Evolutionary conservation across 164 flowering plant species (phyloP).

Genomic region (Liriodendron chinense): DNA sequence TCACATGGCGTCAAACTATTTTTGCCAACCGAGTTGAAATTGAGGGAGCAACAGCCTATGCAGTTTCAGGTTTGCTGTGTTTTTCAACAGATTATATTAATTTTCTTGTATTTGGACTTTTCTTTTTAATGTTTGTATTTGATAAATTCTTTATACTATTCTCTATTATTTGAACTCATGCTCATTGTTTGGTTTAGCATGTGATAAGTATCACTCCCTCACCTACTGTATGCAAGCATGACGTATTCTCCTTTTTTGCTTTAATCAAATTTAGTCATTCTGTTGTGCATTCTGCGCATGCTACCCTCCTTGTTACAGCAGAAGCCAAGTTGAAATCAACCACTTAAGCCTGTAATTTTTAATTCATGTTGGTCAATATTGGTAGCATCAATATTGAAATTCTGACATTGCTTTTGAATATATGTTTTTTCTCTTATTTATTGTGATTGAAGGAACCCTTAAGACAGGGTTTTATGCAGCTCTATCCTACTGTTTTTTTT

Average conservation of each 20-base stretch:
- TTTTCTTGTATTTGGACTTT: conserved; percentile 1
- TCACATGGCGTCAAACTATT: conserved; percentile 65
- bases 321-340: too few species aligned
- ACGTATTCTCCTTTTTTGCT: not conserved
- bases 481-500: not conserved
- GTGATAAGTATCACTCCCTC: not conserved
- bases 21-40: conserved; percentile 53
- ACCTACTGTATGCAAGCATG: not conserved
- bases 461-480: not conserved
- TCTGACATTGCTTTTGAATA: not conserved
- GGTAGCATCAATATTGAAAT: not conserved
- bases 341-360: too few species aligned
- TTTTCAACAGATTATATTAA: not conserved
- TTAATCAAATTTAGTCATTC: not conserved
- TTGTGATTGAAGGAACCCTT: not conserved
- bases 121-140: conserved; percentile 8
- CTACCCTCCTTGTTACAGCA: too few species aligned
- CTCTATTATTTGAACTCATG: not conserved
- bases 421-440: not conserved
- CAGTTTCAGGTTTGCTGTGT: conserved; percentile 60
- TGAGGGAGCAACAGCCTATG: conserved; percentile 74
- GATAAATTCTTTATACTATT: not conserved
- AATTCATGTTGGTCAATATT: too few species aligned
- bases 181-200: not conserved
- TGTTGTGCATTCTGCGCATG: not conserved